Evolutionary conservation across 805 yeast genomes (phyloP).

Genomic region (Yamadazyma laniorum): DNA sequence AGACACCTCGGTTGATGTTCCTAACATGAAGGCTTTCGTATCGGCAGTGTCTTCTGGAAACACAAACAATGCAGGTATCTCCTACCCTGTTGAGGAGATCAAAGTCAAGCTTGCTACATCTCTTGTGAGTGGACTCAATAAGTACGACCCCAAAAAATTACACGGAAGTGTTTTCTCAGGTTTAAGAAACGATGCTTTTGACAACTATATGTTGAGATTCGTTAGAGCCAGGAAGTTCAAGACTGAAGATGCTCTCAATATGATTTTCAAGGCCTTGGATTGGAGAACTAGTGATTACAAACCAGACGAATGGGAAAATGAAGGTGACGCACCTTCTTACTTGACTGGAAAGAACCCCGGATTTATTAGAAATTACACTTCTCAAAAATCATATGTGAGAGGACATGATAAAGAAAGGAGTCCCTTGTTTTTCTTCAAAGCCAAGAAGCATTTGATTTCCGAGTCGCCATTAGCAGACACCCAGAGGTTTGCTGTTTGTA

Average conservation of each 20-base stretch:
- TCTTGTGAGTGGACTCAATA: constrained; percentile 50
- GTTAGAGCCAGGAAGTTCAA: constrained; percentile 87
- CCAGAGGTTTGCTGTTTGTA: constrained; percentile 68
- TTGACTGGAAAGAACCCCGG: constrained; percentile 42
- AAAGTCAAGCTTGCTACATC: constrained; percentile 24
- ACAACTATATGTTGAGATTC: constrained; percentile 71
- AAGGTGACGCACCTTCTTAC: constrained; percentile 69
- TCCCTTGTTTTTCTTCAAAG: constrained; percentile 81
- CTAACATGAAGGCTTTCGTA: constrained; percentile 13
- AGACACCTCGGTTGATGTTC: constrained; percentile 20
- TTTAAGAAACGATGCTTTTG: constrained; percentile 73
- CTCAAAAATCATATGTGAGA: constrained; percentile 68
- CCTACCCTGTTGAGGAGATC: constrained; percentile 11
- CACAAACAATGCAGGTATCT: not conserved
- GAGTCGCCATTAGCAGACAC: constrained; percentile 62
- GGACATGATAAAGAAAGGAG: constrained; percentile 73
- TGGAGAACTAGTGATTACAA: constrained; percentile 70
- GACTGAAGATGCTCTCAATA: constrained; percentile 60
- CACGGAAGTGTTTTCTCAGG: constrained; percentile 44
- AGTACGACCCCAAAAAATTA: constrained; percentile 50
- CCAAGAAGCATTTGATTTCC: constrained; percentile 62
- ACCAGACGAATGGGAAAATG: constrained; percentile 59
- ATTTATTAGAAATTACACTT: constrained; percentile 53
- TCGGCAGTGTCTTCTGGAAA: not conserved
- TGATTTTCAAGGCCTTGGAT: constrained; percentile 68